Evolutionary conservation across 1,139 yeast species (phyloP).

Genomic region (Zygosaccharomyces sapae): DNA sequence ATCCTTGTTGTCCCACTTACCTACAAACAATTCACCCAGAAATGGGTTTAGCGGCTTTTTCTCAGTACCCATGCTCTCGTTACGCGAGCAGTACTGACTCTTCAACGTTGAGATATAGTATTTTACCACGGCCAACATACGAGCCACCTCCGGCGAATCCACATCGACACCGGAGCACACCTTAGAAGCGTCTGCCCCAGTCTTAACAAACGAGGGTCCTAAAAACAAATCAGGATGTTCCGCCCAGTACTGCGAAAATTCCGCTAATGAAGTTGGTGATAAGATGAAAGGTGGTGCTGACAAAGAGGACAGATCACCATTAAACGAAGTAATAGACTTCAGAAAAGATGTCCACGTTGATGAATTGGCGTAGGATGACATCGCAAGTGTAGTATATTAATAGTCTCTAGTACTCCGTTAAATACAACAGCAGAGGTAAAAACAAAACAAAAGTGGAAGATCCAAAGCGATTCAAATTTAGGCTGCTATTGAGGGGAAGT

Average conservation of each 20-base stretch:
- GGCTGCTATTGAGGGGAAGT: too few species aligned
- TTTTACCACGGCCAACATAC: constrained; percentile 76
- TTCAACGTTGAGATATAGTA: constrained; percentile 91
- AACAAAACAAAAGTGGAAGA: too few species aligned
- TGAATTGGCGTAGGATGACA: constrained; percentile 35
- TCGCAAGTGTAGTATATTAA: too few species aligned
- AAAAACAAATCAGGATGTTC: constrained; percentile 82
- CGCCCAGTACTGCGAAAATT: constrained; percentile 90
- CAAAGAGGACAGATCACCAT: constrained; percentile 87
- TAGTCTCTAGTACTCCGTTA: not conserved
- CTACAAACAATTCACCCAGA: constrained; percentile 86
- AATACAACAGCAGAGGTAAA: too few species aligned
- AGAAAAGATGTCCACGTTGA: constrained; percentile 74
- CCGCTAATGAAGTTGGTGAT: constrained; percentile 82
- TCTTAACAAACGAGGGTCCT: constrained; percentile 53
- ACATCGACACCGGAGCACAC: constrained; percentile 29
- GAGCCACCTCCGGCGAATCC: constrained; percentile 36
- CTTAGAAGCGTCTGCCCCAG: constrained; percentile 36
- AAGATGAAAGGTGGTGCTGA: constrained; percentile 97
- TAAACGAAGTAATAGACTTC: constrained; percentile 86
- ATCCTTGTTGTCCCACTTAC: constrained; percentile 65
- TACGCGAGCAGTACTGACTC: constrained; percentile 90
- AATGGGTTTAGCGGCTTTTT: constrained; percentile 95
- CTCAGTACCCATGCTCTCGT: constrained; percentile 85
- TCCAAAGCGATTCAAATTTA: too few species aligned